Evolutionary conservation across 192 early-diverging fungal species (phyloP), one percentile per base, ranked within the genome.

Genomic region (Lobosporangium transversale): DNA sequence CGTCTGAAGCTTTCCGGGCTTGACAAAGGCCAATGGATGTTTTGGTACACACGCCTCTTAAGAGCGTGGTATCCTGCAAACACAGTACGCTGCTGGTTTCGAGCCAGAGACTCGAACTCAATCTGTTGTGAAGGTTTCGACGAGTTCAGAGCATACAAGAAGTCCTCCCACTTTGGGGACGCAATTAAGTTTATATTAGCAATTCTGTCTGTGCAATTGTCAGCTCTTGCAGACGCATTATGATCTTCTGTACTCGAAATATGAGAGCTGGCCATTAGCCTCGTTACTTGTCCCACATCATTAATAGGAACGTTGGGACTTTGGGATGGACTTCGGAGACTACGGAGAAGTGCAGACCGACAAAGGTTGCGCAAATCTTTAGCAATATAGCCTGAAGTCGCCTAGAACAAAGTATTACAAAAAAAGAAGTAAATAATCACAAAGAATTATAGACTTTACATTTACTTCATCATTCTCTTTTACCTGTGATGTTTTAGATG

Each of bases 11-110:
- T 70, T 42, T 91, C 79, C 20, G 87, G 76, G 15, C 84, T 74
- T 40, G 87, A 54, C 20, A 90, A 20, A 30, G 93, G 83, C 70
- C 89, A 83, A 21, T 73, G 65, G 30, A 92, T 82, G 17, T 89
- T 81, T 53, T 87, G 88, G 33, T 84, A 78, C 2, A 96, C 69
- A 23, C 74, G 66, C 18, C 71, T 51, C 64, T 89, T 92, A n/a
- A 90, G 78, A 17, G 44, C 29, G 7, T 60, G 66, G 61, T 95
- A 97, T 20, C 95, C 95, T 32, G 94, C 92, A 62, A 94, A 87
- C 30, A 85, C 84, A 6, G 81, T 49, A 91, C 90, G 94, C 30
- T 58, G 45, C 70, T 68, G 63, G 26, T 79, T 54, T 21, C 85
- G 84, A 52, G 89, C 53, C 2, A 62, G 57, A 37, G 84, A 67